Evolutionary conservation across 768 basidiomycete genomes (phyloP).

Genomic region (Saitozyma podzolica): DNA sequence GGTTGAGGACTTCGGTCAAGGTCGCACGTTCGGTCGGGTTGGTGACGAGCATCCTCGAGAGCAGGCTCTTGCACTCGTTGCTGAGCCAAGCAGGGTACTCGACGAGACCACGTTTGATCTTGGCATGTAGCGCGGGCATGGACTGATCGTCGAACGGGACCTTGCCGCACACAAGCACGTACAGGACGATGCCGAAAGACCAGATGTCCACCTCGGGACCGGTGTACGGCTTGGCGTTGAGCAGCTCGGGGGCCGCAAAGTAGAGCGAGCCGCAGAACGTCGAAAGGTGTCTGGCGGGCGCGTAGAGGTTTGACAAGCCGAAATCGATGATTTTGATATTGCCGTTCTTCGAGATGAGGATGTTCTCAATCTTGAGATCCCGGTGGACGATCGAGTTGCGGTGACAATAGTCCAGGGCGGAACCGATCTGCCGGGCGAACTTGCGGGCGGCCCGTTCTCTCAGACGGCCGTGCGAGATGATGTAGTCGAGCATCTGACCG

Average conservation of each 20-base stretch:
- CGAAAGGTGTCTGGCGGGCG: slow-evolving; percentile 75
- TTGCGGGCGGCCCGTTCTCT: slow-evolving; percentile 94
- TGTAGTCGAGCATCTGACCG: slow-evolving; percentile 99
- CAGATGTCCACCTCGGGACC: slow-evolving; percentile 98
- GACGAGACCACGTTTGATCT: slow-evolving; percentile 95
- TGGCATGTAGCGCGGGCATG: slow-evolving; percentile 98
- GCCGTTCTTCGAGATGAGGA: slow-evolving; percentile 95
- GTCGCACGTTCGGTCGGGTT: slow-evolving; percentile 81
- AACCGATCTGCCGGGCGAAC: slow-evolving; percentile 95
- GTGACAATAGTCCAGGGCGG: slow-evolving; percentile 95
- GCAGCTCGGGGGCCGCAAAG: slow-evolving; percentile 95
- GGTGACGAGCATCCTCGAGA: slow-evolving; percentile 94
- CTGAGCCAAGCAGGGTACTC: slow-evolving; percentile 98
- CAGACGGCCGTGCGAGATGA: slow-evolving; percentile 94
- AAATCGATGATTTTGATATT: slow-evolving; percentile 99
- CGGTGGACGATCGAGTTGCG: slow-evolving; percentile 96
- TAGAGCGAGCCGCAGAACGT: slow-evolving; percentile 98
- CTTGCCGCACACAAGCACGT: slow-evolving; percentile 96
- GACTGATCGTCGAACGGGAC: slow-evolving; percentile 99
- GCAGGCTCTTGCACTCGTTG: slow-evolving; percentile 88
- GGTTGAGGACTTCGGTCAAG: slow-evolving; percentile 77
- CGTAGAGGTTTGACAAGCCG: slow-evolving; percentile 92
- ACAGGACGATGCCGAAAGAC: slow-evolving; percentile 98
- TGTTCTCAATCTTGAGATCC: slow-evolving; percentile 98
- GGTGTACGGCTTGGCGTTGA: slow-evolving; percentile 94